These are phyloP conservation scores for Candida corydali DNA, from an alignment of 805 yeast genomes.

Conservation along the genomic window DNA sequence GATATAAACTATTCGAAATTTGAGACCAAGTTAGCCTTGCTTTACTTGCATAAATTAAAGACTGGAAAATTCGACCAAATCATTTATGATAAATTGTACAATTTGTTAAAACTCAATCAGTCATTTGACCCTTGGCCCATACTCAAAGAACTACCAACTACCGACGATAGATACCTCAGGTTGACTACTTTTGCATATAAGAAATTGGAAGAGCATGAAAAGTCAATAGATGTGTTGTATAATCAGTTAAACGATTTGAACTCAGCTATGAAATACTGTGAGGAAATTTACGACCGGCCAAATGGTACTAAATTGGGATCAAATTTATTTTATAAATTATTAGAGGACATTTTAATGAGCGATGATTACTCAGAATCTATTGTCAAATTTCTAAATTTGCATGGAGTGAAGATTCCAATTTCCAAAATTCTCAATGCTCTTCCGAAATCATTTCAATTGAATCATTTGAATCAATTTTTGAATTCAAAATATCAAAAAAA, in stretches of 20 bases:
- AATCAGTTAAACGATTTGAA: conserved; percentile 52
- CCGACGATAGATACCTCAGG: conserved; percentile 30
- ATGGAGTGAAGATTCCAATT: conserved; percentile 48
- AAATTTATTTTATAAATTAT: conserved; percentile 44
- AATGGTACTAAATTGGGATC: conserved; percentile 36
- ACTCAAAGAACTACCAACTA: conserved; percentile 28
- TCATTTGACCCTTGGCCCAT: conserved; percentile 36
- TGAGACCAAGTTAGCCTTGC: conserved; percentile 31
- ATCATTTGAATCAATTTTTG: conserved; percentile 41
- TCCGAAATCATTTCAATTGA: conserved; percentile 48
- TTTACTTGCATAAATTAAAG: conserved; percentile 26
- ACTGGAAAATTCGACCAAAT: conserved; percentile 2
- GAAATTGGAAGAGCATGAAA: conserved; percentile 55
- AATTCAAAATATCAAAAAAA: conserved; percentile 40
- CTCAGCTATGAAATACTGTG: conserved; percentile 61
- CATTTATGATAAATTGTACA: conserved; percentile 27
- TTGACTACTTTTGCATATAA: conserved; percentile 56
- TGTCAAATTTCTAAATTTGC: conserved; percentile 35
- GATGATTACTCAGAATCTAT: conserved; percentile 36
- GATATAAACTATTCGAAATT: conserved; percentile 21
- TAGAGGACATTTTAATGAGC: conserved; percentile 44
- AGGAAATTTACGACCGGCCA: conserved; percentile 35
- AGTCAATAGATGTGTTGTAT: conserved; percentile 59
- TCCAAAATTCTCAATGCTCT: conserved; percentile 43
- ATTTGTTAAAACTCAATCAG: conserved; percentile 26